Evolutionary conservation across 345 rosid species (phyloP), one percentile per base, ranked within the genome.

Genomic region (Eucalyptus marginata): DNA sequence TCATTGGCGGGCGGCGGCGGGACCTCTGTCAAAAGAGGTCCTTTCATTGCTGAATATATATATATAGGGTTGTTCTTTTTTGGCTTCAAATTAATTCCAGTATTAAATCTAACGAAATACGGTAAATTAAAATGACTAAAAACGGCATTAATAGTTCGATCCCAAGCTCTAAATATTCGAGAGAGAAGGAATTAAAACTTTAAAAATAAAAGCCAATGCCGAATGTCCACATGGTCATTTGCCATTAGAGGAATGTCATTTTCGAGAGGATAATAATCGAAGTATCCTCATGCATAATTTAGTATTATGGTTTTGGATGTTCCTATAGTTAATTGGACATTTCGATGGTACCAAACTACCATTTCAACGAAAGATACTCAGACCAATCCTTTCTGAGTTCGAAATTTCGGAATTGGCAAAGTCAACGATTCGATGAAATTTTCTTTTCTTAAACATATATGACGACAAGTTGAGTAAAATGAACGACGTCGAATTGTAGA

Each of bases 401-500:
- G 36, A 62, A 62, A 62, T 29, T 29, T 29, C 4, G 33, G 71
- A 13, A 29, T 13, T 29, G 17, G 71, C 71, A 1, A 62, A n/a
- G 36, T 64, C 71, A 13, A 64, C n/a, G 17, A 4, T 64, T 29
- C 33, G 3, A n/a, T 64, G 18, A 0, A 64, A 64, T 29, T 14
- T 64, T 64, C 0, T 64, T n/a, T 64, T 29, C 15, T 7, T 64
- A 14, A 16, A 16, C 71, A n/a, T 29, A 7, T 62, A 8, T 7
- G 36, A n/a, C 18, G 2, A 1, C 2, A 0, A 64, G 5, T 64
- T 29, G 9, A 15, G 10, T 27, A 59, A 27, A 12, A 27, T 59
- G 31, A 27, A 59, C 16, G 15, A 1, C 16, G 13, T 59, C 13
- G 15, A 62, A 62, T 6, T 29, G 33, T 17, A 62, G 31, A 29